Evolutionary conservation across 805 yeast species (phyloP), one percentile per base, ranked within the genome.

Genomic region (Metschnikowia chrysomelidarum): DNA sequence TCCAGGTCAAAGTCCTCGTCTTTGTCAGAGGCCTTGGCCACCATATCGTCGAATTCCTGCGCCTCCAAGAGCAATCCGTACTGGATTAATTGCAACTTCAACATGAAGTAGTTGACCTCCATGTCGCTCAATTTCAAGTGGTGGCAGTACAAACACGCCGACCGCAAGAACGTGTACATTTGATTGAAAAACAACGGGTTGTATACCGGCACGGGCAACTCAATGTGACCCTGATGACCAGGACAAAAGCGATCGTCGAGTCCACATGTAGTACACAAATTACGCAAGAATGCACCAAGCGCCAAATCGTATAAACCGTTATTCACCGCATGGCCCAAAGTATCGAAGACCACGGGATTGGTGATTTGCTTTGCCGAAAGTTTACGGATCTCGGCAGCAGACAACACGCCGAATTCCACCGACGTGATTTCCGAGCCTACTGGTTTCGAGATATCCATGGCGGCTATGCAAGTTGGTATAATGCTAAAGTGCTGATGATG

Each of bases 171-270:
- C 41, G 86, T 75, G 69, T 82, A 93, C 72, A 93, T 69, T 63
- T 91, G 97, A 55, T 80, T 78, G 77, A 94, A 93, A 55, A 94
- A 93, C 50, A 93, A 65, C 13, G 99, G 98, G 58, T 87, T 91
- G 70, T 87, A 93, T 27, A 87, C 94, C 4, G 98, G 95, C 26
- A 88, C 82, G 5, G 99, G 99, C 46, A 93, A 73, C 59, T 91
- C 97, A 46, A 93, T 88, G 61, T 93, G 98, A 43, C 99, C 99
- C 61, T 88, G 87, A 61, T 93, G 99, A 30, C 99, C 99, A 4
- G 97, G 97, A 68, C 99, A 93, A 51, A 78, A 81, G 56, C 83
- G 80, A 50, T 91, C 97, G 58, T 89, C 96, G 44, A 91, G 71
- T 13, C 98, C 96, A 75, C 99, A 93, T 1, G 98, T 91, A 15